These are phyloP conservation scores for Ceratocystis alfenasii DNA, from an alignment of 2,329 filamentous ascomycete species.

Conservation along the genomic window DNA sequence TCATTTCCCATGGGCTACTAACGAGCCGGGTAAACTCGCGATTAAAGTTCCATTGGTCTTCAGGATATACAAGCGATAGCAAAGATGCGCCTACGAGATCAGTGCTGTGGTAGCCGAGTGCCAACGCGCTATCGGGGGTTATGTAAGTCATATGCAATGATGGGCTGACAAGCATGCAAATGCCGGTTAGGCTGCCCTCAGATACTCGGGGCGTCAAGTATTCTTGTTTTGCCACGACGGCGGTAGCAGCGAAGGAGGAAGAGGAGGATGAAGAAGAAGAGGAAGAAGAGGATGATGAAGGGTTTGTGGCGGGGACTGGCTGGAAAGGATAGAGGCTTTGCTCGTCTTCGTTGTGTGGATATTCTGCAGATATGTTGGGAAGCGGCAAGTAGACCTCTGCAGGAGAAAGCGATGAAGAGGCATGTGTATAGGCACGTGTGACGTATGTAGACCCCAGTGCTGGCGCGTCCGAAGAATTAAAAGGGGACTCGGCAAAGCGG, in stretches of 20 bases:
- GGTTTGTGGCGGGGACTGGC: not conserved
- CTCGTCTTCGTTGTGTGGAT: slow-evolving; percentile 28
- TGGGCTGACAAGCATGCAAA: slow-evolving; percentile 75
- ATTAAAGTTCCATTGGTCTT: slow-evolving; percentile 72
- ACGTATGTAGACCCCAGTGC: not conserved
- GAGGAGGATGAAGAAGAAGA: too few relatives aligned
- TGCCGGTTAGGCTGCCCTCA: slow-evolving; percentile 29
- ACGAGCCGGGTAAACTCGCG: slow-evolving; percentile 80
- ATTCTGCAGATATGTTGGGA: slow-evolving; percentile 29
- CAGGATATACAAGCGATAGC: slow-evolving; percentile 70
- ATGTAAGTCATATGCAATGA: slow-evolving; percentile 74
- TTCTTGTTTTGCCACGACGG: not conserved
- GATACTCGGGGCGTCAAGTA: not conserved
- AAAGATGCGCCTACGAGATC: slow-evolving; percentile 66
- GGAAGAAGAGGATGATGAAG: too few relatives aligned
- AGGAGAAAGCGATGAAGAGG: not conserved
- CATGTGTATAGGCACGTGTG: not conserved
- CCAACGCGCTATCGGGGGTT: slow-evolving; percentile 61
- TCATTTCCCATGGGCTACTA: slow-evolving; percentile 62
- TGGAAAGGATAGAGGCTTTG: slow-evolving; percentile 45
- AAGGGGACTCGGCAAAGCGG: not conserved
- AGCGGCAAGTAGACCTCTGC: not conserved
- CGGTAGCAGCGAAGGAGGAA: not conserved
- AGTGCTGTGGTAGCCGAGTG: slow-evolving; percentile 63
- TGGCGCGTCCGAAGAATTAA: not conserved